phyloP scores from a whole-genome alignment of 768 basidiomycete species.

The Glaciozyma antarctica region DNA sequence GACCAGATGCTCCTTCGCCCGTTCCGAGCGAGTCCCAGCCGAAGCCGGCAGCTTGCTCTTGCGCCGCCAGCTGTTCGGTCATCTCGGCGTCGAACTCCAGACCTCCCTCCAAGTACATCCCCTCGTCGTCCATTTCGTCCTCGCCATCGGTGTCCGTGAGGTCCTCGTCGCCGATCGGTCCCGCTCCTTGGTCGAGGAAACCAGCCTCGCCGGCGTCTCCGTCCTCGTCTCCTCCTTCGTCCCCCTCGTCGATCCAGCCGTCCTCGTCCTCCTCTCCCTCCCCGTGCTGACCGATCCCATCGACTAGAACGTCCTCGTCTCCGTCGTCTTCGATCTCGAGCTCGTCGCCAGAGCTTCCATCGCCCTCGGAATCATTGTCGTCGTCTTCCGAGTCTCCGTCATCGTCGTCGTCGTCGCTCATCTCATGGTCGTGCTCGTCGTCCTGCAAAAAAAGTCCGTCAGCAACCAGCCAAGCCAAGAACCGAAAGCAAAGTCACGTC shows the following conservation, averaged over 20 bases:
- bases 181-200: neutral
- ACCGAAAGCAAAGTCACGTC: neutral
- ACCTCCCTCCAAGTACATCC: slow-evolving; percentile 22
- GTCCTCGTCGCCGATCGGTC: slow-evolving; percentile 36
- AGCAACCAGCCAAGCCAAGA: neutral
- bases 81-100: slow-evolving; percentile 32
- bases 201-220: slow-evolving; percentile 13
- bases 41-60: slow-evolving; percentile 8
- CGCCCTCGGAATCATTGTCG: slow-evolving; percentile 48
- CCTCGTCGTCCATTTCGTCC: slow-evolving; percentile 36
- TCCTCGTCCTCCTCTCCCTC: slow-evolving; percentile 27
- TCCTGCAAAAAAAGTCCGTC: slow-evolving; percentile 36
- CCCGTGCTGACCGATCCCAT: slow-evolving; percentile 41
- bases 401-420: slow-evolving; percentile 55
- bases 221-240: slow-evolving; percentile 24
- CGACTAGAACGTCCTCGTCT: slow-evolving; percentile 55
- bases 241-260: slow-evolving; percentile 20
- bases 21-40: slow-evolving; percentile 29
- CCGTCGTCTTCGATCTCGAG: slow-evolving; percentile 65
- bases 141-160: slow-evolving; percentile 39
- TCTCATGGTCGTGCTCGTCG: slow-evolving; percentile 68
- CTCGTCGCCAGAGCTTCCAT: slow-evolving; percentile 43
- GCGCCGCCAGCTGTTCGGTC: slow-evolving; percentile 26
- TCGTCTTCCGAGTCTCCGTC: slow-evolving; percentile 59
- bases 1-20: slow-evolving; percentile 18